Evolutionary conservation across 257 asterid genomes (phyloP).

Genomic region (Solanum gandarillasii): DNA sequence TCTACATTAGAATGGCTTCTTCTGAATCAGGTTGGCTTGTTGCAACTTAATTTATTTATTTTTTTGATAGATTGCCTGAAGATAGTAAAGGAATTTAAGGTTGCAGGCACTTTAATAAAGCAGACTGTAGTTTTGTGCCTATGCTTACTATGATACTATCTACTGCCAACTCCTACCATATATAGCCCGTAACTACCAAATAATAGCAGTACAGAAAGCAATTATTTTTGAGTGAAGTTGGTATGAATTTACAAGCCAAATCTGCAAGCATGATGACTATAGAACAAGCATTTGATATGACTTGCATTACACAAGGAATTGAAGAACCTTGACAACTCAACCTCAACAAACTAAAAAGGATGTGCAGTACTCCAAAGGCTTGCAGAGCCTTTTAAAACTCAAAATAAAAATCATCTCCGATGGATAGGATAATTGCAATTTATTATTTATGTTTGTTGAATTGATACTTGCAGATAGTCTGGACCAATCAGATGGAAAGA

Average conservation of each 20-base stretch:
- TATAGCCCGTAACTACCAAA: background rate
- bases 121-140: background rate
- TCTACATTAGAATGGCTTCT: conserved; percentile 15
- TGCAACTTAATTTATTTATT: background rate
- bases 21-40: background rate
- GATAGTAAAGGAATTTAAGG: background rate
- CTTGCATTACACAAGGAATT: background rate
- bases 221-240: background rate
- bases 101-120: background rate
- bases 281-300: background rate
- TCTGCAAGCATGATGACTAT: background rate
- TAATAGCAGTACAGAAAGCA: background rate
- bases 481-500: background rate
- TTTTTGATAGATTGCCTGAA: background rate
- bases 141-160: background rate
- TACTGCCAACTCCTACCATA: background rate
- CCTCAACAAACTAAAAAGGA: background rate
- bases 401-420: background rate
- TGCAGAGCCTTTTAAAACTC: background rate
- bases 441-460: background rate
- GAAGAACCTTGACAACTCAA: background rate
- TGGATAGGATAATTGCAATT: background rate
- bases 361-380: background rate
- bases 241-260: background rate
- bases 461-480: background rate